These are phyloP conservation scores for Botryotinia convoluta DNA, from an alignment of 2,329 filamentous ascomycete genomes.

Conservation along the genomic window DNA sequence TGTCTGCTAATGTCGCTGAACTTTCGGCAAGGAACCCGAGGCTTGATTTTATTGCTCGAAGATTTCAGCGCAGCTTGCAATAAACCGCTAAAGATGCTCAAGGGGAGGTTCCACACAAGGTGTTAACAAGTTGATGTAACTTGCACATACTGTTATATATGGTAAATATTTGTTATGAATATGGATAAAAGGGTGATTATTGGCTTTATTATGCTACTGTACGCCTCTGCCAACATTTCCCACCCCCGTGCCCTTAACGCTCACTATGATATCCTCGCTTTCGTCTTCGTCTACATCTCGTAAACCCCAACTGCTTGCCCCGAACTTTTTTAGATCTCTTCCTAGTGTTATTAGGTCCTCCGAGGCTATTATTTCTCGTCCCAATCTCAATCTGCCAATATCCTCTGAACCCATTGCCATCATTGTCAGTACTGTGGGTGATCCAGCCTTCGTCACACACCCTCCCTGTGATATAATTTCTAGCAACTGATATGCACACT, in stretches of 20 bases:
- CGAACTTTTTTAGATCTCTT: slow-evolving; percentile 83
- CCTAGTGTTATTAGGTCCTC: slow-evolving; percentile 79
- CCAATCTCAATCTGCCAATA: slow-evolving; percentile 80
- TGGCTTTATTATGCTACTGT: slow-evolving; percentile 44
- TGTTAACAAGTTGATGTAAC: background rate
- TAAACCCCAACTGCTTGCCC: slow-evolving; percentile 86
- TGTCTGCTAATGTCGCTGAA: slow-evolving; percentile 33
- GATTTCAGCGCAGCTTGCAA: slow-evolving; percentile 32
- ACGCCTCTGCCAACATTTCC: slow-evolving; percentile 95
- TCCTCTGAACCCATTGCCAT: slow-evolving; percentile 99
- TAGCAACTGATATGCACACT: slow-evolving; percentile 84
- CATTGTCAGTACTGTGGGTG: slow-evolving; percentile 72
- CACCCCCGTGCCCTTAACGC: slow-evolving; percentile 88
- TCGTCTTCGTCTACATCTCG: slow-evolving; percentile 67
- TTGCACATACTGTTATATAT: background rate
- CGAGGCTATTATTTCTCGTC: slow-evolving; percentile 75
- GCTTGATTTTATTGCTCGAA: slow-evolving; percentile 30
- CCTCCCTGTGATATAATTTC: slow-evolving; percentile 81
- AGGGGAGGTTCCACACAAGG: background rate
- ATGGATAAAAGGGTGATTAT: background rate
- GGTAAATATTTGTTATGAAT: background rate
- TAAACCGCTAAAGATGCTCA: slow-evolving; percentile 18
- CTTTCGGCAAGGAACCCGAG: slow-evolving; percentile 30
- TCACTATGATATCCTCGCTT: slow-evolving; percentile 72
- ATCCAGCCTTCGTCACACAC: slow-evolving; percentile 71